Evolutionary conservation across 768 basidiomycete genomes (phyloP).

Genomic region (Lactifluus subvellereus): DNA sequence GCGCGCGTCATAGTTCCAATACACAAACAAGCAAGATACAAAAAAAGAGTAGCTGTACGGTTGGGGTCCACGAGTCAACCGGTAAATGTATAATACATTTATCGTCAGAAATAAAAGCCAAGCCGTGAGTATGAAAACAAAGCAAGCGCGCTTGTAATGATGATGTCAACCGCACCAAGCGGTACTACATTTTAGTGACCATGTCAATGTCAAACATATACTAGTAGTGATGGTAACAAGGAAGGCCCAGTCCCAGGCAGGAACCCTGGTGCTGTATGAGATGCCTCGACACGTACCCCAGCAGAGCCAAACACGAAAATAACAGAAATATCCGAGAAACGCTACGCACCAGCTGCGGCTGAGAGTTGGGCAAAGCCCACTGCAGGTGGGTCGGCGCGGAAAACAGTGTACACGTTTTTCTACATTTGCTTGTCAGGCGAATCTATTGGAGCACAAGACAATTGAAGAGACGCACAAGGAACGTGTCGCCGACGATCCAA

Average conservation of each 20-base stretch:
- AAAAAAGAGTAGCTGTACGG: conserved; percentile 21
- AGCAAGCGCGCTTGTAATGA: background rate
- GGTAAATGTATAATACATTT: background rate
- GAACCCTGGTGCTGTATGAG: no score
- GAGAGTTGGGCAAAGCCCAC: no score
- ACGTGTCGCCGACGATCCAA: conserved; percentile 46
- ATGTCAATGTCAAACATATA: background rate
- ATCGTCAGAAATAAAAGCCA: background rate
- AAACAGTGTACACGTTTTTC: no score
- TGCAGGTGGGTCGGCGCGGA: no score
- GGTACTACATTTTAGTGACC: background rate
- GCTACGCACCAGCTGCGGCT: no score
- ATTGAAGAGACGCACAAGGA: conserved; percentile 16
- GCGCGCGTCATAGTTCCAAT: background rate
- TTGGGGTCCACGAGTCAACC: background rate
- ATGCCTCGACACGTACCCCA: no score
- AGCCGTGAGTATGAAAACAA: background rate
- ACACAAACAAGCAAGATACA: conserved; percentile 26
- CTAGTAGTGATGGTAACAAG: no score
- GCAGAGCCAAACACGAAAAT: no score
- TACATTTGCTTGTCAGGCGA: no score
- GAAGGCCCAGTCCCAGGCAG: conserved; percentile 36
- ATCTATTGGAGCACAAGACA: no score
- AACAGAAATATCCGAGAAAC: no score
- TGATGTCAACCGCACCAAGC: background rate